phyloP scores from a whole-genome alignment of 371 early-diverging fungal species.

The Rhizomucor miehei region DNA sequence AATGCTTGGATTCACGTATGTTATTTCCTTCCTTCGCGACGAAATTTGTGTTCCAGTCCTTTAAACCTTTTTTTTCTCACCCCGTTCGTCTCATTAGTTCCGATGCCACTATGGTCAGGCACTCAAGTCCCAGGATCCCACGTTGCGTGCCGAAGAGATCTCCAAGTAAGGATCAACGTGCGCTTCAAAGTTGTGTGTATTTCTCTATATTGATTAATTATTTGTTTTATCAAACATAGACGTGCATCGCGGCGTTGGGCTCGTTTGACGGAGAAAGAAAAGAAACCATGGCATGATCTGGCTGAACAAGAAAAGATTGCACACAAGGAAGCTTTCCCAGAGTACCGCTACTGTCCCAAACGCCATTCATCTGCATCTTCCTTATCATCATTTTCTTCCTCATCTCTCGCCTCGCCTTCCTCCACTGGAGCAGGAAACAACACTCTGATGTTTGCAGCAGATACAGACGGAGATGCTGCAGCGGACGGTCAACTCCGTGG shows the following conservation, averaged over 20 bases:
- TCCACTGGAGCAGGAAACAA: slow-evolving; percentile 4
- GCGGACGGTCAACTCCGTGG: slow-evolving; percentile 13
- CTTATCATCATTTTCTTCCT: slow-evolving; percentile 9
- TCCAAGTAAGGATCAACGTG: slow-evolving; percentile 24
- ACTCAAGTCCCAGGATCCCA: slow-evolving; percentile 33
- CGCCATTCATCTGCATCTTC: slow-evolving; percentile 24
- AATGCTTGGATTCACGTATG: slow-evolving; percentile 43
- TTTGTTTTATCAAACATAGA: slow-evolving; percentile 12
- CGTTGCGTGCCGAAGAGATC: slow-evolving; percentile 34
- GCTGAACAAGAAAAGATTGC: slow-evolving; percentile 46
- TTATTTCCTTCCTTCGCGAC: neutral
- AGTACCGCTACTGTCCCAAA: slow-evolving; percentile 44
- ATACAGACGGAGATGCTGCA: neutral
- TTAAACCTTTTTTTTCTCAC: neutral
- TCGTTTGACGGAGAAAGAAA: slow-evolving; percentile 38
- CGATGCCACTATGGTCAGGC: slow-evolving; percentile 42
- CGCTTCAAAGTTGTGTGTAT: too few species aligned
- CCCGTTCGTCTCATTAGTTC: slow-evolving; percentile 17
- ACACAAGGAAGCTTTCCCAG: slow-evolving; percentile 47
- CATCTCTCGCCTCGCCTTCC: slow-evolving; percentile 15
- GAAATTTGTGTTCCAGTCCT: neutral
- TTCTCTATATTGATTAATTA: neutral
- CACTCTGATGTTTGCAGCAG: neutral
- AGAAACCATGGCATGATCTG: slow-evolving; percentile 46
- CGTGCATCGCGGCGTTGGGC: slow-evolving; percentile 47